Evolutionary conservation across 1,139 yeast genomes (phyloP).

Genomic region (Yamadazyma dendronema): DNA sequence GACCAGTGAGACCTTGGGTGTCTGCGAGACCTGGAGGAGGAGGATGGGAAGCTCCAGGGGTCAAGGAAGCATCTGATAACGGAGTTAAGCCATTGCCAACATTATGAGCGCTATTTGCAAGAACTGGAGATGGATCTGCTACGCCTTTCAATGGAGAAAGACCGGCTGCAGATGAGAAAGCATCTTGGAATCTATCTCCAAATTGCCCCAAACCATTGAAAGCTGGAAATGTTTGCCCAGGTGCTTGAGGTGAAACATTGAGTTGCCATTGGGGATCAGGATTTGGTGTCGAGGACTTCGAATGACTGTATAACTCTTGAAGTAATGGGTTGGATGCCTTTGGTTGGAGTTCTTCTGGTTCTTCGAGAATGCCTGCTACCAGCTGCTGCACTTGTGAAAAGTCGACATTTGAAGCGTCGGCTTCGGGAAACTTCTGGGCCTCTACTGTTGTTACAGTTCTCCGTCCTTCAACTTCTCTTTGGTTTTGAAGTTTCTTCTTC

Average conservation of each 20-base stretch:
- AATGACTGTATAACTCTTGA: slow-evolving; percentile 9
- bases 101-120: neutral
- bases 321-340: slow-evolving; percentile 7
- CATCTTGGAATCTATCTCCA: slow-evolving; percentile 9
- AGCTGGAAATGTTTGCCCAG: neutral
- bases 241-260: slow-evolving; percentile 4
- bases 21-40: slow-evolving; percentile 3
- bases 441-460: no score
- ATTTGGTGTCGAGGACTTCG: slow-evolving; percentile 14
- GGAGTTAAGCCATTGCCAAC: slow-evolving; percentile 3
- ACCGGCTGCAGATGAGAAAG: neutral
- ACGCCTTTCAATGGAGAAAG: neutral
- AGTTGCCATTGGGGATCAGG: slow-evolving; percentile 11
- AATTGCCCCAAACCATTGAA: slow-evolving; percentile 1
- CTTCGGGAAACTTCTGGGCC: no score
- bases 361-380: slow-evolving; percentile 1
- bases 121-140: neutral
- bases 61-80: slow-evolving; percentile 22
- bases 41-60: slow-evolving; percentile 4
- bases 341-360: neutral
- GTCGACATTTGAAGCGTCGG: neutral
- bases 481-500: no score
- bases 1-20: neutral
- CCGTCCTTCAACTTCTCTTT: no score
- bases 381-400: neutral